phyloP scores from a whole-genome alignment of 371 early-diverging fungal genomes.

The Parasitella parasitica region DNA sequence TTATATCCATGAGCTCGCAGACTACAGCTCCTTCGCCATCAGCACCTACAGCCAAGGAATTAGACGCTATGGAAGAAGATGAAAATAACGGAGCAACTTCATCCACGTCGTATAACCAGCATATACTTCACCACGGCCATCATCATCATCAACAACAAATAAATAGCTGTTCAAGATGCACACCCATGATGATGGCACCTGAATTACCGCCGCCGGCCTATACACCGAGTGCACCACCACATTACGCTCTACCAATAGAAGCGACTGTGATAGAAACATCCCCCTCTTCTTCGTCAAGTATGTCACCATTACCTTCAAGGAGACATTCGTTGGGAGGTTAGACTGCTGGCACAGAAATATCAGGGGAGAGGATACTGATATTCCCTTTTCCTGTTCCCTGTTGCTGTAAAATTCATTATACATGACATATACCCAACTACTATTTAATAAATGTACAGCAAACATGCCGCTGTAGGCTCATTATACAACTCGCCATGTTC shows the following conservation, averaged over 20 bases:
- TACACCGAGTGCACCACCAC: constrained; percentile 36
- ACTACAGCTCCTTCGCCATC: constrained; percentile 26
- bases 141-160: constrained; percentile 3
- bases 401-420: not conserved
- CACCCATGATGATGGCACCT: constrained; percentile 10
- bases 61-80: constrained; percentile 23
- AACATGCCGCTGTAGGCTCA: no score
- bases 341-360: not conserved
- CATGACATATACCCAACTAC: not conserved
- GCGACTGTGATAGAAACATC: constrained; percentile 1
- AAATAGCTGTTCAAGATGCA: constrained; percentile 6
- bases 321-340: constrained; percentile 20
- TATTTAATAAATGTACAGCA: not conserved
- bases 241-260: constrained; percentile 22
- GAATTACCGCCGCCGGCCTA: constrained; percentile 37
- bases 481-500: no score
- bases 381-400: not conserved
- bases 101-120: not conserved
- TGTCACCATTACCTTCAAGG: constrained; percentile 8
- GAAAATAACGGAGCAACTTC: not conserved
- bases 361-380: constrained; percentile 1
- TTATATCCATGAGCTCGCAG: constrained; percentile 20
- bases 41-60: constrained; percentile 36
- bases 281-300: not conserved
- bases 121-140: not conserved